Evolutionary conservation across 768 basidiomycete genomes (phyloP).

Genomic region (Leucosporidium creatinivorum): DNA sequence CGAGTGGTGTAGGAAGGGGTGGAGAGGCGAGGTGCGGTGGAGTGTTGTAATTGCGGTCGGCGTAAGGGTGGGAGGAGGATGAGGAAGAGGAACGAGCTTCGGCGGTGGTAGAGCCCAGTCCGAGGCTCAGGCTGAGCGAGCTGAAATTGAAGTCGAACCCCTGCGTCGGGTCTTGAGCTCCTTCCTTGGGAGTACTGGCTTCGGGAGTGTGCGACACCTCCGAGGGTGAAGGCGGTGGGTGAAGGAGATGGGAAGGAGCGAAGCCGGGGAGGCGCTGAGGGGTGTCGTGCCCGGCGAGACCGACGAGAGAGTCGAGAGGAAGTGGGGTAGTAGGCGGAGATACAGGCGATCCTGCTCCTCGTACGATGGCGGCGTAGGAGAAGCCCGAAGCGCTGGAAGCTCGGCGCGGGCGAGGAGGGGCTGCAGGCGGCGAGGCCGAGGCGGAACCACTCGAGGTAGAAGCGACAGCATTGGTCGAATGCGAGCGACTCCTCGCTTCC

Average conservation of each 20-base stretch:
- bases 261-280: not conserved
- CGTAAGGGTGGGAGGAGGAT: not conserved
- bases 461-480: not conserved
- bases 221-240: not conserved
- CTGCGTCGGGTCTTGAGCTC: not conserved
- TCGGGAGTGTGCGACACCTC: not conserved
- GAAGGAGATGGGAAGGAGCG: not conserved
- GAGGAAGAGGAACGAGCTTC: not conserved
- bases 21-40: not conserved
- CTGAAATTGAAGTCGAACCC: not conserved
- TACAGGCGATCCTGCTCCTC: not conserved
- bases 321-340: not conserved
- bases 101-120: not conserved
- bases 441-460: not conserved
- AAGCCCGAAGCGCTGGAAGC: not conserved
- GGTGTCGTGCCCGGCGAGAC: not conserved
- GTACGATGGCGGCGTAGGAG: constrained; percentile 13
- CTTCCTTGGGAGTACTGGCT: not conserved
- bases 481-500: no score
- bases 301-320: not conserved
- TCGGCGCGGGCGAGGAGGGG: not conserved
- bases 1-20: constrained; percentile 2
- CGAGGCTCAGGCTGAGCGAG: not conserved
- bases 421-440: not conserved
- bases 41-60: no score